phyloP scores from a whole-genome alignment of 2,329 filamentous ascomycete genomes.

The Pyricularia sp. region DNA sequence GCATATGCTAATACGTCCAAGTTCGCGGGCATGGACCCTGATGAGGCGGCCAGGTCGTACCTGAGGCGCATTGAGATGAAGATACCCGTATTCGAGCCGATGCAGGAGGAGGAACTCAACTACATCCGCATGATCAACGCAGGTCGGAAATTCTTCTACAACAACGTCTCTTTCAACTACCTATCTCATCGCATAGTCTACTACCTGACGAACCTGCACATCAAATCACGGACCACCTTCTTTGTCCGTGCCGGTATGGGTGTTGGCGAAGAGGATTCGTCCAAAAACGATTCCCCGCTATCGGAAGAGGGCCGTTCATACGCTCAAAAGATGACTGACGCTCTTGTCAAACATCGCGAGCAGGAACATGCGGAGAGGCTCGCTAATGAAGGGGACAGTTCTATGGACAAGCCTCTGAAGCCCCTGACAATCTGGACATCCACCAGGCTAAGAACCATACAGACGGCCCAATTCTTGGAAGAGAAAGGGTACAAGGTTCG shows the following conservation, averaged over 20 bases:
- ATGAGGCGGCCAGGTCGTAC: slow-evolving; percentile 89
- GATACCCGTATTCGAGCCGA: slow-evolving; percentile 93
- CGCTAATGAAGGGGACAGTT: slow-evolving; percentile 48
- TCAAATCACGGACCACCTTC: slow-evolving; percentile 89
- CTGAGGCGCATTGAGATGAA: slow-evolving; percentile 81
- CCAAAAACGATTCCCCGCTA: slow-evolving; percentile 81
- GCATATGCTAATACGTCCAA: slow-evolving; percentile 21
- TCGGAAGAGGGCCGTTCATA: slow-evolving; percentile 75
- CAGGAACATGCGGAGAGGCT: slow-evolving; percentile 65
- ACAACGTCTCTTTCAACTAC: slow-evolving; percentile 95
- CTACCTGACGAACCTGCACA: slow-evolving; percentile 94
- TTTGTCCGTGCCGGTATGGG: slow-evolving; percentile 85
- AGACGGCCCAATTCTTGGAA: slow-evolving; percentile 78
- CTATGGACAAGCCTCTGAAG: slow-evolving; percentile 51
- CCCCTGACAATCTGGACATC: slow-evolving; percentile 92
- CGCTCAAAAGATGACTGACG: slow-evolving; percentile 76
- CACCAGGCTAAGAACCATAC: slow-evolving; percentile 78
- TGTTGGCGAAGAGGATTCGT: slow-evolving; percentile 70
- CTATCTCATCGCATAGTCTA: slow-evolving; percentile 96
- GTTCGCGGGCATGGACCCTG: slow-evolving; percentile 85
- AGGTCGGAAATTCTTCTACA: slow-evolving; percentile 85
- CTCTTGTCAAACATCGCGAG: slow-evolving; percentile 73
- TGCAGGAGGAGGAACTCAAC: slow-evolving; percentile 88
- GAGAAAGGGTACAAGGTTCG: slow-evolving; percentile 75
- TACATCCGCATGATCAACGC: slow-evolving; percentile 99